Conservation (phyloP, 306 rosid species). For the Abrus pulchellus region DNA sequence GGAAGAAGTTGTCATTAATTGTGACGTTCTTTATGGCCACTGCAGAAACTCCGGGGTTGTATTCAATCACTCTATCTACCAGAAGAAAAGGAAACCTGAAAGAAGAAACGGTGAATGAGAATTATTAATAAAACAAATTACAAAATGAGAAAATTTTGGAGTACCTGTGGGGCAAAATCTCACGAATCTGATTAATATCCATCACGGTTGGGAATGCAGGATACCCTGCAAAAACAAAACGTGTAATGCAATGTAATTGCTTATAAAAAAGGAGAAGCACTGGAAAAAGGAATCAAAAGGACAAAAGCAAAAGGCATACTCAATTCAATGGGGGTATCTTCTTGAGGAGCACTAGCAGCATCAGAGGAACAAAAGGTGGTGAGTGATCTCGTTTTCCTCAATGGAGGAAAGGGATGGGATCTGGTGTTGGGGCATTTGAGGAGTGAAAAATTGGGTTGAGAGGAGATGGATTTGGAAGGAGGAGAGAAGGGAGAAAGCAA, state of each 20-base stretch:
- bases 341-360: conserved; percentile 48
- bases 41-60: conserved; percentile 68
- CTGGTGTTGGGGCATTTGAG: conserved; percentile 46
- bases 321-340: conserved; percentile 68
- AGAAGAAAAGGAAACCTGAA: conserved; percentile 93
- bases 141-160: not conserved
- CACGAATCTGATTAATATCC: conserved; percentile 87
- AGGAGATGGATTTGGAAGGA: conserved; percentile 35
- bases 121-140: not conserved
- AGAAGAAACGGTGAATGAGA: not conserved
- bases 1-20: conserved; percentile 90
- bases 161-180: conserved; percentile 89
- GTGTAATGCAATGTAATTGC: not conserved
- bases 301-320: conserved; percentile 44
- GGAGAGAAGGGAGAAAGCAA: conserved; percentile 46
- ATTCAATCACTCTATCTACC: conserved; percentile 88
- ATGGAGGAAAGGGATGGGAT: conserved; percentile 44
- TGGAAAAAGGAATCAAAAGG: not conserved
- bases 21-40: conserved; percentile 76
- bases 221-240: conserved; percentile 59
- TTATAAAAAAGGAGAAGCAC: not conserved
- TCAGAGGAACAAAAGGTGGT: conserved; percentile 52
- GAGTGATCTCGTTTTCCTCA: conserved; percentile 45
- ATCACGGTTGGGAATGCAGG: conserved; percentile 86
- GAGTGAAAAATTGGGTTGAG: conserved; percentile 41